A percentile compares a stretch with the other conserved stretches of the same genome.
Conservation (phyloP, 768 basidiomycete genomes). For the Dioszegia crocea region DNA sequence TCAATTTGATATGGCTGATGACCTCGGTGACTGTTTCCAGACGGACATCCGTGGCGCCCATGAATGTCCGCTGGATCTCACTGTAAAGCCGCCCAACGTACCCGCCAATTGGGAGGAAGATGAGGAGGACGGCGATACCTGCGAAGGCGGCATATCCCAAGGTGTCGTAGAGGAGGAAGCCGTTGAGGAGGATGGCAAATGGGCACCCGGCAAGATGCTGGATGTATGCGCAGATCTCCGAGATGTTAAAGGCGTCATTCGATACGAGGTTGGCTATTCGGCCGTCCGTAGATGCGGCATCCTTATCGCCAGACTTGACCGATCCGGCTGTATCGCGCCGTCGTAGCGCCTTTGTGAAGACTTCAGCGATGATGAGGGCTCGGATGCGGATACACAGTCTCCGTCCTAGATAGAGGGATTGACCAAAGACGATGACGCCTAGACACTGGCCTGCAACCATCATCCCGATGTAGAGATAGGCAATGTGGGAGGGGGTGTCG, state of each 20-base stretch:
- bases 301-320: slow-evolving; percentile 30
- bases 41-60: slow-evolving; percentile 51
- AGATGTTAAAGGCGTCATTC: slow-evolving; percentile 47
- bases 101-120: slow-evolving; percentile 44
- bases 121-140: slow-evolving; percentile 38
- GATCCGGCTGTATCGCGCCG: slow-evolving; percentile 50
- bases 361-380: slow-evolving; percentile 51
- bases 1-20: slow-evolving; percentile 50
- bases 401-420: slow-evolving; percentile 50
- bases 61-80: slow-evolving; percentile 41
- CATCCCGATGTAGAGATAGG: slow-evolving; percentile 50
- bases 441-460: slow-evolving; percentile 48
- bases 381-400: slow-evolving; percentile 48
- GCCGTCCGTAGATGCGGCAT: slow-evolving; percentile 38
- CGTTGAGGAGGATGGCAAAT: slow-evolving; percentile 61
- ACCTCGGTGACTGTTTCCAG: slow-evolving; percentile 52
- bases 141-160: slow-evolving; percentile 56
- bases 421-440: slow-evolving; percentile 34
- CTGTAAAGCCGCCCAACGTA: slow-evolving; percentile 38
- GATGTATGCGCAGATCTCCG: slow-evolving; percentile 44
- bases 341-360: slow-evolving; percentile 51
- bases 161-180: slow-evolving; percentile 69
- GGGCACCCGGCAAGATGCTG: slow-evolving; percentile 41
- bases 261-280: slow-evolving; percentile 48
- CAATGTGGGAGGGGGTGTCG: slow-evolving; percentile 47